phyloP scores from a whole-genome alignment of 305 asterid genomes.

The Petunia hybrid region DNA sequence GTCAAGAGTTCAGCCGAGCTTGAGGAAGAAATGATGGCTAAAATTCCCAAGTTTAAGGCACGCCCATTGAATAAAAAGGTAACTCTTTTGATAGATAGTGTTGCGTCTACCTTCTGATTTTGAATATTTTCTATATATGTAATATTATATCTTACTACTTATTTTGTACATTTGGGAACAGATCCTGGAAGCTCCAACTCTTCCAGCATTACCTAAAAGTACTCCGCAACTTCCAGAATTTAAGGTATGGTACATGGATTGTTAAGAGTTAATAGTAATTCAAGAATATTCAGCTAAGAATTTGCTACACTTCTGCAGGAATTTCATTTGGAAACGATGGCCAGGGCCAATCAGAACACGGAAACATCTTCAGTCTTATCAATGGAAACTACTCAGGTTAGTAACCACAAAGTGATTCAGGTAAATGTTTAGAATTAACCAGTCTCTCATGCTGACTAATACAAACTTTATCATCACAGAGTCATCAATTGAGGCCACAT shows the following conservation, averaged over 20 bases:
- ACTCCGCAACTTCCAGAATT: constrained; percentile 80
- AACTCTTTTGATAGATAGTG: constrained; percentile 1
- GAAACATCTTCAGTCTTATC: constrained; percentile 78
- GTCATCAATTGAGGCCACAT: constrained; percentile 68
- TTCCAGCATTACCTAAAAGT: constrained; percentile 70
- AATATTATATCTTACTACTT: background rate
- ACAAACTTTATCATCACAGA: constrained; percentile 48
- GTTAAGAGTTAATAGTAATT: too few species aligned
- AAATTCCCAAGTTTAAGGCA: constrained; percentile 91
- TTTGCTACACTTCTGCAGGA: constrained; percentile 63
- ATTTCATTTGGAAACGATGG: constrained; percentile 89
- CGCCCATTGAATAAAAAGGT: constrained; percentile 90
- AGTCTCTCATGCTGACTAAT: background rate
- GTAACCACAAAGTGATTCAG: constrained; percentile 37
- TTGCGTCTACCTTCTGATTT: background rate
- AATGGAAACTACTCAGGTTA: constrained; percentile 65
- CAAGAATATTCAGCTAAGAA: background rate
- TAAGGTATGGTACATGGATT: constrained; percentile 58
- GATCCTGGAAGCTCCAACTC: constrained; percentile 72
- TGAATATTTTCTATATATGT: background rate
- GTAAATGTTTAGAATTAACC: background rate
- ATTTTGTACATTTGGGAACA: constrained; percentile 26
- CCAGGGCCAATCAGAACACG: constrained; percentile 74
- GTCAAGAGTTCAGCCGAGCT: constrained; percentile 83
- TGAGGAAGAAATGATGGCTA: constrained; percentile 95